phyloP scores from a whole-genome alignment of 1,284 basidiomycete genomes.

The Cronartium ribicola region DNA sequence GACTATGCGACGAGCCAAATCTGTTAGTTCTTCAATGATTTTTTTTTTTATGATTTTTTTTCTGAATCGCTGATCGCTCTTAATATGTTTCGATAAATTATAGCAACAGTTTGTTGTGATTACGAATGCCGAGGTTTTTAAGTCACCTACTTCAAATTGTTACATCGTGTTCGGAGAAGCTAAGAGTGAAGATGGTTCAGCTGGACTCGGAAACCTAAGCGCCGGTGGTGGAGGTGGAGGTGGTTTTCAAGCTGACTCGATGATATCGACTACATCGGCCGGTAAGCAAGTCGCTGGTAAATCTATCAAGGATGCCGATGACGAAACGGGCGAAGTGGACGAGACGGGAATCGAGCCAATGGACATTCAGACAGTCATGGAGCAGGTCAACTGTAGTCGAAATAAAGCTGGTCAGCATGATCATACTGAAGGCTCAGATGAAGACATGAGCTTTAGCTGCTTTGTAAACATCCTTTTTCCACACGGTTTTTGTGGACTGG shows the following conservation, averaged over 20 bases:
- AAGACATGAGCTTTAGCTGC: too few species aligned
- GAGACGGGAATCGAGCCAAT: constrained; percentile 21
- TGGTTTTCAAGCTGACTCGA: constrained; percentile 27
- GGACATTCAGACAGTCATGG: constrained; percentile 39
- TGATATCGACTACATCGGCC: constrained; percentile 13
- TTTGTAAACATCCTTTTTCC: too few species aligned
- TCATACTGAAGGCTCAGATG: too few species aligned
- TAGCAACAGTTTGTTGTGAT: constrained; percentile 51
- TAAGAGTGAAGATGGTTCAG: constrained; percentile 42
- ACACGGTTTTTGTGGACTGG: not conserved
- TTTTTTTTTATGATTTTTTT: not conserved
- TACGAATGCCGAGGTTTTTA: constrained; percentile 52
- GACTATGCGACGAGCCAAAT: constrained; percentile 32
- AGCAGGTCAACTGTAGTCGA: constrained; percentile 27
- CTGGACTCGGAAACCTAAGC: constrained; percentile 13
- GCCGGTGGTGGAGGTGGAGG: constrained; percentile 6
- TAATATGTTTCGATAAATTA: not conserved
- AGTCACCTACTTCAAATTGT: constrained; percentile 50
- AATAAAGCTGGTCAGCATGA: constrained; percentile 28
- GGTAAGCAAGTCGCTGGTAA: constrained; percentile 32
- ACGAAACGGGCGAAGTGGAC: constrained; percentile 15
- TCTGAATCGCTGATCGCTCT: not conserved
- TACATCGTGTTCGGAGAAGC: constrained; percentile 53
- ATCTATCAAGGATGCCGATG: constrained; percentile 14
- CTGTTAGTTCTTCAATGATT: constrained; percentile 6